Percentiles rank a stretch among this genome's conserved stretches.
These are phyloP conservation scores for Zelopaecilomyces penicillatus DNA, from an alignment of 2,329 filamentous ascomycete genomes.

Conservation along the genomic window DNA sequence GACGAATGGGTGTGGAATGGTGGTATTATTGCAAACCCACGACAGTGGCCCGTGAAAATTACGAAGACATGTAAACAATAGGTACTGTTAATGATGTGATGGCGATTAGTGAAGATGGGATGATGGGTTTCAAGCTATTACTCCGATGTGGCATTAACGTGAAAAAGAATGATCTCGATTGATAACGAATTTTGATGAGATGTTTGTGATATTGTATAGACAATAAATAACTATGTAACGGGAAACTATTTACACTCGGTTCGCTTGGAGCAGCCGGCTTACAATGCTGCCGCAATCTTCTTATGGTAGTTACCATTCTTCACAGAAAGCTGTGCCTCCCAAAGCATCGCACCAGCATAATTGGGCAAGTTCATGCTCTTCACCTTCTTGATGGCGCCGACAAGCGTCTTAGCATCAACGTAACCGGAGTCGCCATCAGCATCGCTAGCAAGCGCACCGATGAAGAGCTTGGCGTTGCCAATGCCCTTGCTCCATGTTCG, in stretches of 20 bases:
- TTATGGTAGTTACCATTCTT: conserved; percentile 40
- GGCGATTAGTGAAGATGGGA: too few species aligned
- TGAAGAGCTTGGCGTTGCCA: conserved; percentile 47
- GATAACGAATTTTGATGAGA: too few species aligned
- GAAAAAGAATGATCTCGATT: too few species aligned
- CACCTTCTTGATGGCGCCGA: conserved; percentile 32
- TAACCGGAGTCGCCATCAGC: conserved; percentile 46
- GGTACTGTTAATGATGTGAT: too few species aligned
- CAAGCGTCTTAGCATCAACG: conserved; percentile 33
- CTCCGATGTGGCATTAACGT: too few species aligned
- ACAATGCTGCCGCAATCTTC: conserved; percentile 1
- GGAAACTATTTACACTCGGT: too few species aligned
- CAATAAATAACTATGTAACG: too few species aligned
- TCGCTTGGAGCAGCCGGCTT: too few species aligned
- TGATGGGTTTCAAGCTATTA: too few species aligned
- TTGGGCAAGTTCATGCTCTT: conserved; percentile 45
- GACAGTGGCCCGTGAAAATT: conserved; percentile 6
- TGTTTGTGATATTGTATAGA: too few species aligned
- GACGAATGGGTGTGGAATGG: conserved; percentile 11
- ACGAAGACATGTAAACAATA: too few species aligned
- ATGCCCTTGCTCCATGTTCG: conserved; percentile 57
- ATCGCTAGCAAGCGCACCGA: conserved; percentile 48
- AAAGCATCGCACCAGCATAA: conserved; percentile 60
- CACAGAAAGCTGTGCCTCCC: conserved; percentile 51
- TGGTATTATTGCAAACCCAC: conserved; percentile 8